Evolutionary conservation across 2,329 filamentous ascomycete genomes (phyloP), one percentile per base, ranked within the genome.

Genomic region (Davidsoniella eucalypti): DNA sequence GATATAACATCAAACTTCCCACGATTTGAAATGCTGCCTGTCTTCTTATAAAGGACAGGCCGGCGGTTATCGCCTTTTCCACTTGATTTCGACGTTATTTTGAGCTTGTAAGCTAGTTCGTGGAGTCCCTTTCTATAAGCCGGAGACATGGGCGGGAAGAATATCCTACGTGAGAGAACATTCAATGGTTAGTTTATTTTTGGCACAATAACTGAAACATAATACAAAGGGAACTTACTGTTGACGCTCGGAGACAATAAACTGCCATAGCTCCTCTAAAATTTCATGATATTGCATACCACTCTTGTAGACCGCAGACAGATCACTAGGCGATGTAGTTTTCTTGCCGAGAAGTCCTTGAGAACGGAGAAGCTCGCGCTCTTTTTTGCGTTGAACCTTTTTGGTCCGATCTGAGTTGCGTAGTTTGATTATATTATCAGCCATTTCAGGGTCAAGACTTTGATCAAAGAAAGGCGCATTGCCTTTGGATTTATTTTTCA

Each of bases 91-190:
- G 88, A 94, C 55, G 82, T 90, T 53, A 96, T 67, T 14, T 78
- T 80, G 61, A 95, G 77, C 37, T 73, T 73, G 58, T 76, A 76
- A 10, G 86, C 87, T 38, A 94, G 64, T 53, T 86, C 76, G 61
- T 98, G 92, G 16, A 96, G 72, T 5, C 79, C 67, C 61, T 86
- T 88, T 46, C 92, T 81, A 38, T 81, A 75, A 42, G 73, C 66
- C 54, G 87, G 85, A 51, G 85, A 79, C 80, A 96, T 93, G 0
- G 90, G 86, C 2, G 90, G 86, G 21, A 96, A 69, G 4, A 78
- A 68, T 5, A 92, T 69, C 43, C 84, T 87, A 55, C 26, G 49
- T 29, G 10, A 26, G 47, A 44, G 16, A 40, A 38, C 56, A 25
- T 8, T 7, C 38, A 47, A 55, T 47, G 48, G 49, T 54, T 41